Evolutionary conservation across 345 rosid species (phyloP), one percentile per base, ranked within the genome.

Genomic region (Citrus unshiu): DNA sequence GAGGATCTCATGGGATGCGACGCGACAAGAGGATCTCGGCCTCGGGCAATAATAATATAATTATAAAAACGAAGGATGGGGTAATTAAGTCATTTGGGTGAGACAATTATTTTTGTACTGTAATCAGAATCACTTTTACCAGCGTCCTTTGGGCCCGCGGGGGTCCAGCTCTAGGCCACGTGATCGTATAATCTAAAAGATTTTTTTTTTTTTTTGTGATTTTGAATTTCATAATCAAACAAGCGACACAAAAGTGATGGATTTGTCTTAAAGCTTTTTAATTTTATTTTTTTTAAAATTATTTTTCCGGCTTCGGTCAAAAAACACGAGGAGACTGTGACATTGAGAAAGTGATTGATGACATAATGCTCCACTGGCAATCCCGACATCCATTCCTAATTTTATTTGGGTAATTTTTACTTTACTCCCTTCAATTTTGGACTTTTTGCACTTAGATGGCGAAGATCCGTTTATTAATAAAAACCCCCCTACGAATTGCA

Each of bases 121-220:
- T 5, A 30, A 56, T 2, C 21, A 56, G 32, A 24, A 10, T 19
- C 37, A 3, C 67, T 16, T 63, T 29, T 6, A 29, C 24, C 5
- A 59, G 9, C 4, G 10, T n/a, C 62, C 27, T 59, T 0, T 37
- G 16, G 25, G 24, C 16, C 16, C 40, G 37, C 40, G 19, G 70
- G 61, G 62, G 60, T 43, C 78, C 78, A 51, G 5, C 24, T 34
- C 51, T 27, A 12, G 43, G 72, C 78, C 78, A 76, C 72, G 78
- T 76, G 72, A 76, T 21, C 22, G 14, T 30, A 51, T 76, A n/a
- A 16, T 51, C 51, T 32, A 19, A 22, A 49, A 13, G 34, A 65
- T 39, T 0, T 8, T 8, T 39, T 8, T 39, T 39, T 19, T 19
- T 9, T 39, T 27, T 9, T 16, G 8, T 4, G 46, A 14, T 21